phyloP scores from a whole-genome alignment of 306 rosid species.

The Vicia sativa region DNA sequence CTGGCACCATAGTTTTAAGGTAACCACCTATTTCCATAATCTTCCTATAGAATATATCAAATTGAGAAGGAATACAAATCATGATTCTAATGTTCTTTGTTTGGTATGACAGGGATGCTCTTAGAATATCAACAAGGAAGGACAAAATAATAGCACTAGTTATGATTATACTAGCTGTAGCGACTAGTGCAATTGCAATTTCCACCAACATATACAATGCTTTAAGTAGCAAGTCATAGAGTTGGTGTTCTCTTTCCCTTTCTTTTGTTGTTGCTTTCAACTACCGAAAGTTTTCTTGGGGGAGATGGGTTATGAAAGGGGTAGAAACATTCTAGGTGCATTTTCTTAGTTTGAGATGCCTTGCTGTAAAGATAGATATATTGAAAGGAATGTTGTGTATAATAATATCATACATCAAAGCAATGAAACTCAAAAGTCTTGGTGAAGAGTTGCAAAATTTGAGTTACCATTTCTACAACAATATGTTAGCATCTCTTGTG shows the following conservation, averaged over 20 bases:
- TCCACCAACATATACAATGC: conserved; percentile 59
- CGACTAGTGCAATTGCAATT: conserved; percentile 75
- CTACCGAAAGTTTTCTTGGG: background rate
- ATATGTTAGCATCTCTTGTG: background rate
- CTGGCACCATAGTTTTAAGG: conserved; percentile 81
- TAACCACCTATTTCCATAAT: conserved; percentile 36
- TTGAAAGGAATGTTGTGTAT: conserved; percentile 24
- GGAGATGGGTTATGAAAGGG: background rate
- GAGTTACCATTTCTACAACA: background rate
- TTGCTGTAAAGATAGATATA: conserved; percentile 17
- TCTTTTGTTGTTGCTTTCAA: background rate
- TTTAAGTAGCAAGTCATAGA: conserved; percentile 42
- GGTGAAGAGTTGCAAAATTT: background rate
- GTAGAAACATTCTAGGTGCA: background rate
- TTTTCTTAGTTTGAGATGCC: conserved; percentile 24
- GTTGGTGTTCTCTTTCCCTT: background rate
- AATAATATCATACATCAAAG: conserved; percentile 24
- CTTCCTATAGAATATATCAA: background rate
- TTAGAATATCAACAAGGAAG: conserved; percentile 65
- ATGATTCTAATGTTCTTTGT: conserved; percentile 12
- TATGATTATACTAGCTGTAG: conserved; percentile 72
- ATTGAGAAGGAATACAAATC: conserved; percentile 23
- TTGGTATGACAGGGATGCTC: conserved; percentile 61
- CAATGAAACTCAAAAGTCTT: conserved; percentile 10
- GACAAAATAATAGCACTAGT: conserved; percentile 62